Evolutionary conservation across 495 filamentous ascomycete genomes (phyloP).

Genomic region (Ramalina intermedia): DNA sequence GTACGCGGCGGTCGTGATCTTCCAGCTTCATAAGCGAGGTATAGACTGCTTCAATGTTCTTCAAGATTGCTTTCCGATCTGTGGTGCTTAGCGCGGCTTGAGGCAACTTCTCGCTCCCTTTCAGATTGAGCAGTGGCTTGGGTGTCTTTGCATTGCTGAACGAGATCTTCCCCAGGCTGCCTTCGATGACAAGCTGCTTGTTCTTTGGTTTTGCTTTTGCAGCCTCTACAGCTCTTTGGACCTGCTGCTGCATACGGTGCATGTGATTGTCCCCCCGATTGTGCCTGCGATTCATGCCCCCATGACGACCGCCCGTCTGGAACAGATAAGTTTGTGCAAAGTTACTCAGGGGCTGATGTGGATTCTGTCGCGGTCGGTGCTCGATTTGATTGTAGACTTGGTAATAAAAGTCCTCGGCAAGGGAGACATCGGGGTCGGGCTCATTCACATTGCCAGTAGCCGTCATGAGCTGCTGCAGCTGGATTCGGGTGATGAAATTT

Average conservation of each 20-base stretch:
- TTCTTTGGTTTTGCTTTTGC: conserved; percentile 95
- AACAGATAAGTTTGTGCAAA: conserved; percentile 97
- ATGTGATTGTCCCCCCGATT: conserved; percentile 86
- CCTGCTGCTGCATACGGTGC: conserved; percentile 98
- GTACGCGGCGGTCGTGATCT: conserved; percentile 82
- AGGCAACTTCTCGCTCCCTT: conserved; percentile 53
- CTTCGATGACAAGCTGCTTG: conserved; percentile 94
- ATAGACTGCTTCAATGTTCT: conserved; percentile 79
- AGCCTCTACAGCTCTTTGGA: conserved; percentile 90
- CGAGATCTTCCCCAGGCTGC: conserved; percentile 94
- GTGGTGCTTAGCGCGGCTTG: conserved; percentile 32
- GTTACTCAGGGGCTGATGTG: conserved; percentile 79
- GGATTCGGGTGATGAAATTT: conserved; percentile 96
- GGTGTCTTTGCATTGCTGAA: conserved; percentile 98
- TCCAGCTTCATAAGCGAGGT: conserved; percentile 80
- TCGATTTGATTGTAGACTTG: conserved; percentile 92
- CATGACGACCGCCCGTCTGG: conserved; percentile 70
- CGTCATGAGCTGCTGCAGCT: conserved; percentile 87
- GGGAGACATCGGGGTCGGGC: conserved; percentile 58
- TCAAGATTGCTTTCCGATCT: conserved; percentile 69
- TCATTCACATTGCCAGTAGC: conserved; percentile 78
- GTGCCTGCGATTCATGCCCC: conserved; percentile 50
- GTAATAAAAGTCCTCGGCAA: conserved; percentile 95
- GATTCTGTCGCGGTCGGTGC: conserved; percentile 70
- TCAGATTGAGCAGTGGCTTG: conserved; percentile 86